Percentiles rank a stretch among this genome's conserved stretches.
These are phyloP conservation scores for Cymbopogon flexuosus DNA, from an alignment of 202 grass and related monocot species.

Conservation along the genomic window DNA sequence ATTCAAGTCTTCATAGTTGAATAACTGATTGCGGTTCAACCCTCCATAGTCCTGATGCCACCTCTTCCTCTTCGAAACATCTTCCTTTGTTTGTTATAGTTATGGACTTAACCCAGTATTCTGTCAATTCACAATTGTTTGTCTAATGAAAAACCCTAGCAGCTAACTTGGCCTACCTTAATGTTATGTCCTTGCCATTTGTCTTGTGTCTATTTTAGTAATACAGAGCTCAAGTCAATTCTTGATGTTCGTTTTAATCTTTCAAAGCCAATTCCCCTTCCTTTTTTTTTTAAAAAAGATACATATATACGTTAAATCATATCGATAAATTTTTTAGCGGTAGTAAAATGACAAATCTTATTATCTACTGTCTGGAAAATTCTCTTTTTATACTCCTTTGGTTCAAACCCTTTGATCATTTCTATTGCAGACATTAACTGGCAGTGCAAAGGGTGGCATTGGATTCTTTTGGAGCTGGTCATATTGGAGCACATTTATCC, in stretches of 20 bases:
- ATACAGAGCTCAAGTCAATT: background rate
- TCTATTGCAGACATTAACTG: constrained; percentile 65
- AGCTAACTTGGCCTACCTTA: background rate
- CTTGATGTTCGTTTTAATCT: background rate
- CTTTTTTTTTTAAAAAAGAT: background rate
- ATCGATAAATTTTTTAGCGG: background rate
- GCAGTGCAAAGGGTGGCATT: constrained; percentile 67
- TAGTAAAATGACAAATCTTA: background rate
- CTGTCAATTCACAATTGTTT: constrained; percentile 12
- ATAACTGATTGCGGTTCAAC: background rate
- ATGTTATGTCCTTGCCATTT: constrained; percentile 3
- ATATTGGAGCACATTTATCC: constrained; percentile 98
- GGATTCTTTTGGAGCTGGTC: constrained; percentile 99
- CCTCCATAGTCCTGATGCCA: background rate
- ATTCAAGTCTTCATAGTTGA: background rate
- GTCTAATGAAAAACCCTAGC: background rate
- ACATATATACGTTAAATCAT: background rate
- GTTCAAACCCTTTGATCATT: constrained; percentile 18
- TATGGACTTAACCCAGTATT: background rate
- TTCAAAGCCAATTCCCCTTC: background rate
- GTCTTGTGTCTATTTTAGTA: background rate
- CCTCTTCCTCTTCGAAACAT: background rate
- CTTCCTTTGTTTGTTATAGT: background rate
- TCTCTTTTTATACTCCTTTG: background rate
- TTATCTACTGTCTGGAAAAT: background rate